phyloP scores from a whole-genome alignment of 2,329 filamentous ascomycete genomes.

The Stromatinia cepivora region DNA sequence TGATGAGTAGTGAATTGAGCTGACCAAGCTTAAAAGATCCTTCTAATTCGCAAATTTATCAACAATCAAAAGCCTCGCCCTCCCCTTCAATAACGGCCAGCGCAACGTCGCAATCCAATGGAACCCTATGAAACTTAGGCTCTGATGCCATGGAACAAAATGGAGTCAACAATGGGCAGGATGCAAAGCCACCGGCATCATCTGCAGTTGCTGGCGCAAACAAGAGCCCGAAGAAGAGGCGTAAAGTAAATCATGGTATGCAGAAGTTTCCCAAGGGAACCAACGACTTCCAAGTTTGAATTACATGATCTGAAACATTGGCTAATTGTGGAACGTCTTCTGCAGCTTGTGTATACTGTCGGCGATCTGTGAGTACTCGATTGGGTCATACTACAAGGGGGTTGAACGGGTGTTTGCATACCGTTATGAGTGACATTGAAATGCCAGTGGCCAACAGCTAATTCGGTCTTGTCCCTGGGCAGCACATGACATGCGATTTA shows the following conservation, averaged over 20 bases:
- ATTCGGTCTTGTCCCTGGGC: constrained; percentile 41
- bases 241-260: constrained; percentile 88
- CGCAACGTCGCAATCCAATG: constrained; percentile 40
- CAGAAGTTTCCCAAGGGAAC: constrained; percentile 31
- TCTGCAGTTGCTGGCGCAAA: constrained; percentile 38
- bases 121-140: constrained; percentile 39
- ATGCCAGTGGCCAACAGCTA: constrained; percentile 40
- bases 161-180: constrained; percentile 40
- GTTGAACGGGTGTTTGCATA: constrained; percentile 34
- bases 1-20: constrained; percentile 23
- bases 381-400: constrained; percentile 37
- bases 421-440: constrained; percentile 39
- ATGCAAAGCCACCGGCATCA: constrained; percentile 39
- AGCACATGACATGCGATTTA: constrained; percentile 93
- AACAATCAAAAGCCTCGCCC: constrained; percentile 20
- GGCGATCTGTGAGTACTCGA: constrained; percentile 76
- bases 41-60: neutral
- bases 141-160: constrained; percentile 43
- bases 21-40: constrained; percentile 27
- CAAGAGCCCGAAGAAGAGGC: constrained; percentile 76
- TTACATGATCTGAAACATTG: constrained; percentile 35
- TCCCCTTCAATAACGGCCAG: constrained; percentile 28
- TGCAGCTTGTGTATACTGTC: constrained; percentile 84
- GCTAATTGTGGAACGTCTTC: constrained; percentile 43
- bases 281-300: constrained; percentile 30